Evolutionary conservation across 108 stramenopile genomes (phyloP), one percentile per base, ranked within the genome.

Genomic region (Ochromonas danica): DNA sequence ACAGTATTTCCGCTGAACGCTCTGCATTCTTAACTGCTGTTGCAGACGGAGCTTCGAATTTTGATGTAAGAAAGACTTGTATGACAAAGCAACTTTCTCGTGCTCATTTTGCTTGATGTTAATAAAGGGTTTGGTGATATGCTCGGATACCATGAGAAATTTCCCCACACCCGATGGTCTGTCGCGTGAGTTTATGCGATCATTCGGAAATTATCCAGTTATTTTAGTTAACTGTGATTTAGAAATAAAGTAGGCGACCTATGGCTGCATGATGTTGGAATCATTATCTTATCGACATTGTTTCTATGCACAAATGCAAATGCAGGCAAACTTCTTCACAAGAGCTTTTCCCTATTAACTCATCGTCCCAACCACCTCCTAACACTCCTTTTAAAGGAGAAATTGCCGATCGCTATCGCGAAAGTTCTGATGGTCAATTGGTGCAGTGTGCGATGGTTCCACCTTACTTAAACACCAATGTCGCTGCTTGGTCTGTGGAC

Each of bases 171-270:
- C 87, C 0, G 87, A 88, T 70, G 87, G 87, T 3, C 45, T 71
- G 28, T 67, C 81, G 36, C 42, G 87, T 39, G 85, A 88, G 39
- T 86, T 88, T 28, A 71, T 88, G n/a, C 80, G 83, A 1, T 85
- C 85, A 71, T 88, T 84, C 51, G 87, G 87, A 31, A 85, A 84
- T 78, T 88, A 86, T 40, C 84, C 85, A 31, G 87, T 88, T 2
- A 85, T 83, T 41, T 81, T 85, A 43, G 87, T 88, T 62, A 86
- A 88, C 83, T 27, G 75, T 25, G 80, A 85, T 70, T 77, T 88
- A 65, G 77, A 79, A 67, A 81, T 82, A 35, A 78, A 31, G 57
- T 40, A n/a, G n/a, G n/a, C n/a, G 25, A 25, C 36, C 74, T 60
- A n/a, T n/a, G n/a, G n/a, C n/a, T n/a, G n/a, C n/a, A n/a, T n/a